Evolutionary conservation across 208 protist genomes (phyloP).

Genomic region (Wallacemonas sp.): DNA sequence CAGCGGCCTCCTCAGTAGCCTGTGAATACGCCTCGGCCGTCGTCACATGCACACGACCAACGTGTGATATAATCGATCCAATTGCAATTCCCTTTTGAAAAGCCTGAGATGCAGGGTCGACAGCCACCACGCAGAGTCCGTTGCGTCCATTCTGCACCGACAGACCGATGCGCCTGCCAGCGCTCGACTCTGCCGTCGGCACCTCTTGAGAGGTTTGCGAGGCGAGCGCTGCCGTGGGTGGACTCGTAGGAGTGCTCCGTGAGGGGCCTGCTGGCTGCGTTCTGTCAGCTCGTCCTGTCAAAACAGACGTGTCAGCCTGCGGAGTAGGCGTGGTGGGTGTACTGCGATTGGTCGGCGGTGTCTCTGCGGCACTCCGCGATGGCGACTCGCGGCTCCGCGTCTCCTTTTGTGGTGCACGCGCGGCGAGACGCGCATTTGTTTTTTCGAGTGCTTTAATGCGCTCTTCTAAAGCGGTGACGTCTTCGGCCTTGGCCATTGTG

Average conservation of each 20-base stretch:
- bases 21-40: conserved; percentile 14
- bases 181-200: not conserved
- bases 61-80: conserved; percentile 57
- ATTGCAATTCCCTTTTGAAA: conserved; percentile 19
- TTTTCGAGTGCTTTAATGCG: conserved; percentile 24
- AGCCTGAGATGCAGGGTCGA: conserved; percentile 31
- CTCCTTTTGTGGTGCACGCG: not conserved
- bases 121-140: conserved; percentile 38
- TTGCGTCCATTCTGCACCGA: conserved; percentile 23
- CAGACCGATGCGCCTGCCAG: conserved; percentile 30
- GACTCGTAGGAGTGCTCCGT: too few relatives aligned
- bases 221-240: too few relatives aligned
- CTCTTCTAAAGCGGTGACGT: conserved; percentile 27
- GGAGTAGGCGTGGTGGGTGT: too few relatives aligned
- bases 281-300: too few relatives aligned
- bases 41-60: conserved; percentile 33
- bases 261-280: not conserved
- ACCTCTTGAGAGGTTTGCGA: not conserved
- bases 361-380: too few relatives aligned
- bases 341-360: too few relatives aligned
- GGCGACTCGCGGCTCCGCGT: not conserved
- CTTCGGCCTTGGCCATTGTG: conserved; percentile 24
- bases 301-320: too few relatives aligned
- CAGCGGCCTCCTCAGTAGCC: conserved; percentile 31
- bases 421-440: not conserved